Conservation (phyloP, 2,329 filamentous ascomycete species). For the Sporothrix pseudoabietina region DNA sequence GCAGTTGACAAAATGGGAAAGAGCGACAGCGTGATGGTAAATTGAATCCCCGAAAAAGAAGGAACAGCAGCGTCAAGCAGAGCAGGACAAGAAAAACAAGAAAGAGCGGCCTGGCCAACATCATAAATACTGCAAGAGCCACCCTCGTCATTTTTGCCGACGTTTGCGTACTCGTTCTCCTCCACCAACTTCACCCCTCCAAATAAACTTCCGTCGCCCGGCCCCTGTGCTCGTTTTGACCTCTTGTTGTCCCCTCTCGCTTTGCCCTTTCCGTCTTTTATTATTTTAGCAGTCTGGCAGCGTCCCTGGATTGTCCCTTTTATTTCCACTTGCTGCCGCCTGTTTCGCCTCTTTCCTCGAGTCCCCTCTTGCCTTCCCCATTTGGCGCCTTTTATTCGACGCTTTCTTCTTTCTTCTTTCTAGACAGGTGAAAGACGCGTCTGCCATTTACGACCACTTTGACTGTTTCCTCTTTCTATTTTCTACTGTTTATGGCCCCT, state of each 20-base stretch:
- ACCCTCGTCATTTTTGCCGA: background rate
- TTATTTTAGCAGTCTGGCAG: background rate
- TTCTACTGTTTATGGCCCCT: background rate
- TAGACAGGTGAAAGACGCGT: background rate
- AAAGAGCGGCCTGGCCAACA: background rate
- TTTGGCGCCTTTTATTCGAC: constrained; percentile 18
- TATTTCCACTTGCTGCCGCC: constrained; percentile 20
- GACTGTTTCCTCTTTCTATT: background rate
- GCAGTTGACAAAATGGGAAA: background rate
- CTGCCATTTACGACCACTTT: constrained; percentile 16
- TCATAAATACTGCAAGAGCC: constrained; percentile 20
- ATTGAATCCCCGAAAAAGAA: background rate
- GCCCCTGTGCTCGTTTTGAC: background rate
- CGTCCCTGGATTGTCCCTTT: background rate
- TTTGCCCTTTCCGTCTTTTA: constrained; percentile 4
- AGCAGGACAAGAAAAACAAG: background rate
- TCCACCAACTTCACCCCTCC: background rate
- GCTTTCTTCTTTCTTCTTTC: background rate
- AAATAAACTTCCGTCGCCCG: constrained; percentile 8
- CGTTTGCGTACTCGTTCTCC: background rate
- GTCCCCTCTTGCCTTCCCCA: constrained; percentile 11
- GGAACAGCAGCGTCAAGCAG: background rate
- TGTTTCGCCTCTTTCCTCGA: background rate
- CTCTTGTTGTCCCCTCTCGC: background rate
- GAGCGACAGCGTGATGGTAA: background rate